These are phyloP conservation scores for Vitis hybrid DNA, from an alignment of 177 flowering plant genomes.

Conservation along the genomic window DNA sequence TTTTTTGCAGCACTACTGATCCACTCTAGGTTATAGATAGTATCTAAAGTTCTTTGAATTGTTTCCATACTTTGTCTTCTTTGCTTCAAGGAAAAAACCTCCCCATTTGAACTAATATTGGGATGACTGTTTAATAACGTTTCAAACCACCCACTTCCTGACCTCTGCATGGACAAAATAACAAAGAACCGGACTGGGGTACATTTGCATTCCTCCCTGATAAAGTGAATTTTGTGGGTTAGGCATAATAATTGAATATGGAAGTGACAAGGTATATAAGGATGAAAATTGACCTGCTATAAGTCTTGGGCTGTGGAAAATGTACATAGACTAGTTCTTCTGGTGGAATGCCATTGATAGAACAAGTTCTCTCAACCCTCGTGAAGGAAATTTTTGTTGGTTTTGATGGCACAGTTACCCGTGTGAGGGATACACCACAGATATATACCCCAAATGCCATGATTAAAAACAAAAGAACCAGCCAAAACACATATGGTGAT, in stretches of 20 bases:
- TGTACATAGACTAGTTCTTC: background rate
- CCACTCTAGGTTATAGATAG: slow-evolving; percentile 3
- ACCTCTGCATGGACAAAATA: slow-evolving; percentile 1
- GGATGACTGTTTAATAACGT: slow-evolving; percentile 3
- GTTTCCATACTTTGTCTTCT: slow-evolving; percentile 1
- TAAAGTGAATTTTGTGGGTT: background rate
- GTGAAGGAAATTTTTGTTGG: background rate
- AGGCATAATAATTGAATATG: background rate
- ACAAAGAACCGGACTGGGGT: slow-evolving; percentile 2
- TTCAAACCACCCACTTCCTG: slow-evolving; percentile 8
- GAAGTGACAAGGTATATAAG: background rate
- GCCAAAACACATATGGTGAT: background rate
- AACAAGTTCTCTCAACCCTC: background rate
- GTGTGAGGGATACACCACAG: background rate
- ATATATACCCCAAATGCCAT: background rate
- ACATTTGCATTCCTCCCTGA: slow-evolving; percentile 2
- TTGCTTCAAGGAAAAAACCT: background rate
- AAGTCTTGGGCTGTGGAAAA: background rate
- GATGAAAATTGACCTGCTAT: background rate
- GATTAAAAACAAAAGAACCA: background rate
- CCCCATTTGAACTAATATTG: slow-evolving; percentile 4
- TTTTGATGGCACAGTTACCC: background rate
- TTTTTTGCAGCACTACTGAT: slow-evolving; percentile 5
- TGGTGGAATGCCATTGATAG: background rate
- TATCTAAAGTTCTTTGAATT: background rate